Evolutionary conservation across 257 asterid genomes (phyloP).

Genomic region (Avicennia marina): DNA sequence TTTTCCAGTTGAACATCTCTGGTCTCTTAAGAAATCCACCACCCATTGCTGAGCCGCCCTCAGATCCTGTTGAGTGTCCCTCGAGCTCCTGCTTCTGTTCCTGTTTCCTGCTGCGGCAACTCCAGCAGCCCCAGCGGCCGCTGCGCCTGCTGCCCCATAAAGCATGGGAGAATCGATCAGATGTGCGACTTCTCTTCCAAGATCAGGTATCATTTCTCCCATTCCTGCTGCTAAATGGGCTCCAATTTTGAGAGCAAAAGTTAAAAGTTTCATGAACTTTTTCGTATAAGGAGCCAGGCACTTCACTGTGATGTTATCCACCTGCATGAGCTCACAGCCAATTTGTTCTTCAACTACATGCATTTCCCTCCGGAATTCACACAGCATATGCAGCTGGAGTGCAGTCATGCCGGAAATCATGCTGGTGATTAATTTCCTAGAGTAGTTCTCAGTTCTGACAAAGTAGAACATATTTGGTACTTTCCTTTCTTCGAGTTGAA

Average conservation of each 20-base stretch:
- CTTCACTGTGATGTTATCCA: slow-evolving; percentile 63
- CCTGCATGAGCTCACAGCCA: slow-evolving; percentile 80
- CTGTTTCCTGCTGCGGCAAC: slow-evolving; percentile 49
- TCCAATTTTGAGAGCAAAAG: slow-evolving; percentile 87
- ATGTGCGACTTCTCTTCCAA: slow-evolving; percentile 73
- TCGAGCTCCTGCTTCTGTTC: slow-evolving; percentile 37
- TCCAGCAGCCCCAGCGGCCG: slow-evolving; percentile 58
- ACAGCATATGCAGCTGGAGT: slow-evolving; percentile 68
- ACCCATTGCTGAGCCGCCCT: slow-evolving; percentile 82
- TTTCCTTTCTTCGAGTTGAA: slow-evolving; percentile 71
- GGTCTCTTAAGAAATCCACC: slow-evolving; percentile 64
- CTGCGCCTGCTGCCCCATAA: slow-evolving; percentile 56
- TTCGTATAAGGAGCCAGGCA: slow-evolving; percentile 68
- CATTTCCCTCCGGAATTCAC: slow-evolving; percentile 72
- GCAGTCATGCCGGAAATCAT: slow-evolving; percentile 75
- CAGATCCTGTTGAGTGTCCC: slow-evolving; percentile 53
- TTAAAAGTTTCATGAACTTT: slow-evolving; percentile 67
- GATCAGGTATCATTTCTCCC: slow-evolving; percentile 92
- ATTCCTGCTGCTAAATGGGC: slow-evolving; percentile 90
- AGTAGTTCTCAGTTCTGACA: slow-evolving; percentile 64
- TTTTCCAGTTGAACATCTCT: slow-evolving; percentile 61
- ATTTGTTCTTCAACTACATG: slow-evolving; percentile 82
- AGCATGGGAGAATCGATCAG: slow-evolving; percentile 52
- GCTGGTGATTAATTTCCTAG: slow-evolving; percentile 71
- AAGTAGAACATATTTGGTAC: slow-evolving; percentile 79